A percentile compares a stretch with the other conserved stretches of the same genome.
phyloP scores from a whole-genome alignment of 495 filamentous ascomycete species.

The Lophiostoma macrostomum region DNA sequence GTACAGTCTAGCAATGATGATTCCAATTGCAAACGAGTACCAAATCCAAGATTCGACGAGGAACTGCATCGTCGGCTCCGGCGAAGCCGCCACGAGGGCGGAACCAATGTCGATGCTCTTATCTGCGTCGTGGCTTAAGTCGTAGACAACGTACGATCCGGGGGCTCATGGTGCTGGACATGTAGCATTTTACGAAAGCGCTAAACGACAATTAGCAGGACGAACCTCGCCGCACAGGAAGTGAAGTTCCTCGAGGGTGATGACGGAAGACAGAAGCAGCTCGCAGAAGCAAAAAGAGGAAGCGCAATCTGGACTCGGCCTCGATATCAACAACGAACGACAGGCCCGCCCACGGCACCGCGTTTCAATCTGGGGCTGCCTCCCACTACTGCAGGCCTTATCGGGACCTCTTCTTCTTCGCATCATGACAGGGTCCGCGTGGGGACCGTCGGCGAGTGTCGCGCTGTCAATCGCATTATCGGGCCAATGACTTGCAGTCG shows the following conservation, averaged over 20 bases:
- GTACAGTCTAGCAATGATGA: conserved; percentile 44
- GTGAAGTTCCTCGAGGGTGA: not conserved
- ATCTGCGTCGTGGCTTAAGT: conserved; percentile 8
- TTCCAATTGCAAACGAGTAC: conserved; percentile 44
- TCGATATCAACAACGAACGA: too few relatives aligned
- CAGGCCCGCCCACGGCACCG: not conserved
- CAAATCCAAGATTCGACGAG: conserved; percentile 52
- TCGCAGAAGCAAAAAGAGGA: not conserved
- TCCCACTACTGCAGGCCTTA: conserved; percentile 14
- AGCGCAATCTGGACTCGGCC: too few relatives aligned
- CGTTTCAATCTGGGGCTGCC: not conserved
- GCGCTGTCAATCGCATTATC: too few relatives aligned
- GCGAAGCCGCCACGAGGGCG: not conserved
- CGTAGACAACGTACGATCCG: not conserved
- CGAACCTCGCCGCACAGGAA: not conserved
- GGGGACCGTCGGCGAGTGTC: too few relatives aligned
- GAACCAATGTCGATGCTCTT: not conserved
- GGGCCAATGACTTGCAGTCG: too few relatives aligned
- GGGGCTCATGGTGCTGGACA: conserved; percentile 25
- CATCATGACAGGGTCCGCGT: too few relatives aligned
- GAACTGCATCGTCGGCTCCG: conserved; percentile 20
- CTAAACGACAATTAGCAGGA: not conserved
- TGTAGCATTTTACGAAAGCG: conserved; percentile 10
- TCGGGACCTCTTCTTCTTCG: not conserved
- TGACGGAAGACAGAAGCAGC: conserved; percentile 6